Evolutionary conservation across 2,329 filamentous ascomycete genomes (phyloP).

Genomic region (Thielaviopsis punctulata): DNA sequence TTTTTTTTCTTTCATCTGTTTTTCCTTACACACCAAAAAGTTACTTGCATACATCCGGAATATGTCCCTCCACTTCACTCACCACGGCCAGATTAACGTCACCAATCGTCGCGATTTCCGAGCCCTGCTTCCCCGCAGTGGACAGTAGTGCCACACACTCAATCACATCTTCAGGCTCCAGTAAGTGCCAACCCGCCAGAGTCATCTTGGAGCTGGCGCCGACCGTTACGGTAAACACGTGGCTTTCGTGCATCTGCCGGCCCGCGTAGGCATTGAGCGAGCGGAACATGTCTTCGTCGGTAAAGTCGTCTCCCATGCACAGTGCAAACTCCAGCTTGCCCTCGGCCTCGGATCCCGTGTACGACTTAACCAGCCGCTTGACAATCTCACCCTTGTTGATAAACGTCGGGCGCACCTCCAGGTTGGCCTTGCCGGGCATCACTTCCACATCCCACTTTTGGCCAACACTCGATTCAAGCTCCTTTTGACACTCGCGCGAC

Average conservation of each 20-base stretch:
- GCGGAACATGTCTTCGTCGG: constrained; percentile 93
- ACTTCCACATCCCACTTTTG: constrained; percentile 84
- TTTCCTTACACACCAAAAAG: neutral
- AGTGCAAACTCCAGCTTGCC: constrained; percentile 64
- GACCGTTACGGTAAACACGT: constrained; percentile 81
- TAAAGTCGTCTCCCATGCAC: constrained; percentile 89
- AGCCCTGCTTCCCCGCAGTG: constrained; percentile 25
- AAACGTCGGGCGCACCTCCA: constrained; percentile 90
- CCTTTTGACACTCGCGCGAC: constrained; percentile 63
- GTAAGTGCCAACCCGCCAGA: constrained; percentile 72
- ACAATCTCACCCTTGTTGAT: constrained; percentile 97
- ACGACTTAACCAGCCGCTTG: constrained; percentile 61
- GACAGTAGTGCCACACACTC: constrained; percentile 42
- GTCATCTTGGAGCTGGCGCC: constrained; percentile 87
- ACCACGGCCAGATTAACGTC: constrained; percentile 40
- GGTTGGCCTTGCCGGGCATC: constrained; percentile 90
- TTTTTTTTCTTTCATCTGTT: neutral
- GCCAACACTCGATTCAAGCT: constrained; percentile 59
- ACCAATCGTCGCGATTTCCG: constrained; percentile 25
- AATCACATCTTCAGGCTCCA: constrained; percentile 79
- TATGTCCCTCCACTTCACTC: constrained; percentile 34
- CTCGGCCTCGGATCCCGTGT: constrained; percentile 34
- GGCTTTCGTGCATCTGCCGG: constrained; percentile 35
- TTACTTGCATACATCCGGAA: constrained; percentile 20
- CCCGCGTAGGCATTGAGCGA: constrained; percentile 46